phyloP scores from a whole-genome alignment of 106 monocot genomes.

The Phalaenopsis equestris region DNA sequence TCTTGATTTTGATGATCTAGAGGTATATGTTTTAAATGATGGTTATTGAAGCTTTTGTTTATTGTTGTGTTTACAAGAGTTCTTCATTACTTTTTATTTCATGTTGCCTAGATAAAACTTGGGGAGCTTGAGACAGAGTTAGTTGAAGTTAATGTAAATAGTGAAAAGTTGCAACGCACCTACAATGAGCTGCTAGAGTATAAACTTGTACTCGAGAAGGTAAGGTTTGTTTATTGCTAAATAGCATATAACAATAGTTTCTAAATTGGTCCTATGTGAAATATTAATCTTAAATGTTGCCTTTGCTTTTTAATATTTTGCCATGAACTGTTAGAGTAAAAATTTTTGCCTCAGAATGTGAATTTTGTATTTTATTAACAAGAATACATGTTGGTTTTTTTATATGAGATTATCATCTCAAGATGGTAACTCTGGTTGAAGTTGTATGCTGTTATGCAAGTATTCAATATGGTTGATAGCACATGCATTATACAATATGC shows the following conservation, averaged over 20 bases:
- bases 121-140: constrained; percentile 88
- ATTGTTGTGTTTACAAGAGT: not conserved
- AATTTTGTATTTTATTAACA: constrained; percentile 1
- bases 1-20: constrained; percentile 79
- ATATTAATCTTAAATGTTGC: not conserved
- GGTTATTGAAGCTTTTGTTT: not conserved
- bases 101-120: constrained; percentile 57
- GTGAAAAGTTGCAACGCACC: constrained; percentile 72
- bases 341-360: not conserved
- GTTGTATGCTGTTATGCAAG: not conserved
- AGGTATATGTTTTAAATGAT: constrained; percentile 37
- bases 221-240: constrained; percentile 2
- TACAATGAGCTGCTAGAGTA: constrained; percentile 94
- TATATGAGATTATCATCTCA: not conserved
- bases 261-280: not conserved
- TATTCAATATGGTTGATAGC: not conserved
- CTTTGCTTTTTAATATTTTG: not conserved
- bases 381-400: not conserved
- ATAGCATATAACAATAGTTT: not conserved
- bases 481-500: not conserved
- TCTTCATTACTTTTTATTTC: not conserved
- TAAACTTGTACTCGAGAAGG: constrained; percentile 80
- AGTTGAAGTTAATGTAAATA: constrained; percentile 83
- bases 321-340: not conserved
- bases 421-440: not conserved